A percentile compares a stretch with the other conserved stretches of the same genome.
Conservation (phyloP, 352 stramenopile species). For the Phytophthora fragariae region DNA sequence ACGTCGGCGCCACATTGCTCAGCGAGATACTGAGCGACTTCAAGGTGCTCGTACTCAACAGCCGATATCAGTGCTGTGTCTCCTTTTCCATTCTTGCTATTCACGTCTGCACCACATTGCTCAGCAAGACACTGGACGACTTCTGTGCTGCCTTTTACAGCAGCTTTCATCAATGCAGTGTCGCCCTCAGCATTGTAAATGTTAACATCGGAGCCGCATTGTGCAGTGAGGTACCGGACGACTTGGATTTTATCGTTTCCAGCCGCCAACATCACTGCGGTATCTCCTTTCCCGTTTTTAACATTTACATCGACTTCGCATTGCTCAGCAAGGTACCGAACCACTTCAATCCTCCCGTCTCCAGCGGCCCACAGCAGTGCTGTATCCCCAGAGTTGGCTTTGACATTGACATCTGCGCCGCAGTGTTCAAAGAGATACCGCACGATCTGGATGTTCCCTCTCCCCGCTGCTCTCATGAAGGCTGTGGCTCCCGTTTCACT, state of each 20-base stretch:
- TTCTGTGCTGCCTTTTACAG: background rate
- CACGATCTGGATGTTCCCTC: background rate
- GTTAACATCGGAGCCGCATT: conserved; percentile 9
- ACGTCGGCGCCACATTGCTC: background rate
- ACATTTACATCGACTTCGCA: background rate
- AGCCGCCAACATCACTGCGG: background rate
- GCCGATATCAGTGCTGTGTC: conserved; percentile 1
- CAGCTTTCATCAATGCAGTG: background rate
- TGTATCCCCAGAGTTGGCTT: background rate
- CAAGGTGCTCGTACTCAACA: background rate
- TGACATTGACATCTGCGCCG: background rate
- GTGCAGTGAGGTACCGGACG: background rate
- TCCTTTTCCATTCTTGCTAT: background rate
- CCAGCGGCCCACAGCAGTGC: background rate
- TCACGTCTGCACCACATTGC: conserved; percentile 1
- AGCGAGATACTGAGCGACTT: background rate
- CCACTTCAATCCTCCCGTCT: background rate
- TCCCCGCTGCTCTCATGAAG: background rate
- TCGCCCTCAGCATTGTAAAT: background rate
- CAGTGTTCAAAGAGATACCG: background rate
- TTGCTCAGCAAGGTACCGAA: background rate
- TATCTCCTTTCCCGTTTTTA: background rate
- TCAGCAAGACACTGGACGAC: conserved; percentile 7
- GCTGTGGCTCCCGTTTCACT: background rate
- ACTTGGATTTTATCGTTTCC: conserved; percentile 1